Base-by-base conservation (phyloP, 202 grass and related monocot genomes). In the Cymbopogon flexuosus region DNA sequence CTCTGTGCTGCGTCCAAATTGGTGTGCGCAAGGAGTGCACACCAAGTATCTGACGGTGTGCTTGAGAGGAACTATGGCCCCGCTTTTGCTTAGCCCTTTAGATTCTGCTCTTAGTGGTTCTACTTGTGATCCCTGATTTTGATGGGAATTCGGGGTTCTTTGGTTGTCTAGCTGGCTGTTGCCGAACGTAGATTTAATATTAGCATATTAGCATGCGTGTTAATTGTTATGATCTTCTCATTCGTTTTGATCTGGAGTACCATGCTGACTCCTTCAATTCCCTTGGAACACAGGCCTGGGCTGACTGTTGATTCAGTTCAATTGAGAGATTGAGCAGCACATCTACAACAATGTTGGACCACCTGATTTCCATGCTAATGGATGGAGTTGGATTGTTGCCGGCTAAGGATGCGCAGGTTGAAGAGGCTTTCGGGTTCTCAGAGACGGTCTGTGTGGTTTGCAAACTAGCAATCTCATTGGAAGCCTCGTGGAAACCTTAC, bases 381-480 rank as follows among this genome's bases (percentile, higher is more conserved):
- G 81, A 84, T 39, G 86, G 82, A 43, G 43, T 40, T 40, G 8
- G 37, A 40, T 18, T 59, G 68, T 27, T 5, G 60, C 22, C 6
- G 3, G 82, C 93, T 0, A 68, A 91, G 70, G 82, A 84, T 57
- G 59, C 88, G 23, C 91, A 89, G 72, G 69, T 93, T 19, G 79
- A 91, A 65, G 93, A 97, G 76, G 71, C 89, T 57, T 73, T 97
- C 30, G 69, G 29, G 42, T 66, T 78, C 66, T 83, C 33, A 1
- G 40, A 39, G 12, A 82, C 6, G 34, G 59, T 23, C 8, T 81
- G 84, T 15, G 65, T 80, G 1, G 39, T 88, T 71, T 92, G 78
- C 65, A 76, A 37, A 52, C 51, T 68, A 52, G 21, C 34, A 10
- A 73, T 82, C 7, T 18, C 30, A 11, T 8, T 27, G 54, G 86